Evolutionary conservation across 2,329 filamentous ascomycete genomes (phyloP).

Genomic region (Lachnellula hyalina): DNA sequence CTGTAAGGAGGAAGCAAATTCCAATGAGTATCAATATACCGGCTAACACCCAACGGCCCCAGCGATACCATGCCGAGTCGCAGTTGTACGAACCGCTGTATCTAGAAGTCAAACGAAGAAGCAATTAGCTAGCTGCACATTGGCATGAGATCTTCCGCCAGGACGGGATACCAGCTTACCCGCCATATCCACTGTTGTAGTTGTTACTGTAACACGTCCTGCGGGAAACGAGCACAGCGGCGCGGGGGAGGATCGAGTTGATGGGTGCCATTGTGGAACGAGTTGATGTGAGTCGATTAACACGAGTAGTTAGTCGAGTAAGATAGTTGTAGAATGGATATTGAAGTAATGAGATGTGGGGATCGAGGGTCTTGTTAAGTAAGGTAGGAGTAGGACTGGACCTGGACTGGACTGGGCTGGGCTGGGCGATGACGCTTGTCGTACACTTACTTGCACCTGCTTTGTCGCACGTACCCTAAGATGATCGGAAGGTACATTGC

Average conservation of each 20-base stretch:
- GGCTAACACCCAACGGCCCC: constrained; percentile 21
- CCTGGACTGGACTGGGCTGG: background rate
- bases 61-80: constrained; percentile 14
- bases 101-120: background rate
- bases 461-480: background rate
- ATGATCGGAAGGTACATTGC: background rate
- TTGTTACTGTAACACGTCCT: background rate
- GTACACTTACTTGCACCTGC: background rate
- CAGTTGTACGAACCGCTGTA: background rate
- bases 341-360: background rate
- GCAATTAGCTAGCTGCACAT: background rate
- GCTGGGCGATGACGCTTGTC: background rate
- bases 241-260: background rate
- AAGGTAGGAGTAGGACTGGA: background rate
- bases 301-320: background rate
- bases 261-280: background rate
- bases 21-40: constrained; percentile 18
- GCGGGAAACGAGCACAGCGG: background rate
- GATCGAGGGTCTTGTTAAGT: background rate
- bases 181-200: background rate
- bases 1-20: constrained; percentile 10
- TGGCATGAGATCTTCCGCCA: background rate
- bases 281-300: background rate
- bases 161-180: background rate
- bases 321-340: background rate